A percentile compares a stretch with the other conserved stretches of the same genome.
These are phyloP conservation scores for Fusarium compactum DNA, from an alignment of 2,329 filamentous ascomycete genomes.

Conservation along the genomic window DNA sequence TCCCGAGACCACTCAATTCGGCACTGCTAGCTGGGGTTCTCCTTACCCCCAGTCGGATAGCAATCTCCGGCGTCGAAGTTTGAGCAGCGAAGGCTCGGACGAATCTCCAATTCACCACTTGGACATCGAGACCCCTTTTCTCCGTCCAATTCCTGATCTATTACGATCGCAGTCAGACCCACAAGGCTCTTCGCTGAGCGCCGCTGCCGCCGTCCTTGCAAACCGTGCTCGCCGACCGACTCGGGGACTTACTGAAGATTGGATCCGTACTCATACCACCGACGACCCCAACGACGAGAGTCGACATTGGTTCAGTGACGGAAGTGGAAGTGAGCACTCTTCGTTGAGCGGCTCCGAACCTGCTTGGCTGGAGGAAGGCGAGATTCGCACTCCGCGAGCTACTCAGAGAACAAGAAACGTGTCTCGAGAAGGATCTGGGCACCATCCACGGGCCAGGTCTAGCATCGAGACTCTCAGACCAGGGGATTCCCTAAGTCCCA, in stretches of 20 bases:
- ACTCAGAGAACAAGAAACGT: constrained; percentile 37
- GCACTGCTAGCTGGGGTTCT: constrained; percentile 90
- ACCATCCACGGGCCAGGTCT: constrained; percentile 62
- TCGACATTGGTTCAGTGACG: constrained; percentile 85
- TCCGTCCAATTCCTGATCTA: constrained; percentile 66
- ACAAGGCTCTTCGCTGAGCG: constrained; percentile 56
- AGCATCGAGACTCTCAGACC: constrained; percentile 68
- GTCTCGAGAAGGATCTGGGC: constrained; percentile 51
- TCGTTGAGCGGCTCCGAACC: constrained; percentile 76
- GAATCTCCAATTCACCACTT: constrained; percentile 72
- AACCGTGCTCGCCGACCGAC: constrained; percentile 71
- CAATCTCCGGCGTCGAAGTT: constrained; percentile 63
- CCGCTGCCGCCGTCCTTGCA: constrained; percentile 71
- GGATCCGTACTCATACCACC: constrained; percentile 88
- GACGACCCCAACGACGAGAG: constrained; percentile 74
- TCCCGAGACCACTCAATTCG: constrained; percentile 60
- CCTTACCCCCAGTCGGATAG: constrained; percentile 79
- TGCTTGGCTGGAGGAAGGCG: constrained; percentile 64
- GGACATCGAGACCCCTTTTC: constrained; percentile 71
- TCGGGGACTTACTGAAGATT: constrained; percentile 80
- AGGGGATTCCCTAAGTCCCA: constrained; percentile 45
- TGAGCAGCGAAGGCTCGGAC: constrained; percentile 70
- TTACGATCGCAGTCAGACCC: constrained; percentile 49
- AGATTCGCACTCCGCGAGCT: constrained; percentile 62
- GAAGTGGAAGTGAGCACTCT: constrained; percentile 77